A percentile compares a stretch with the other conserved stretches of the same genome.
Evolutionary conservation across 2,329 filamentous ascomycete genomes (phyloP).

Genomic region (Colletotrichum nymphaeae): DNA sequence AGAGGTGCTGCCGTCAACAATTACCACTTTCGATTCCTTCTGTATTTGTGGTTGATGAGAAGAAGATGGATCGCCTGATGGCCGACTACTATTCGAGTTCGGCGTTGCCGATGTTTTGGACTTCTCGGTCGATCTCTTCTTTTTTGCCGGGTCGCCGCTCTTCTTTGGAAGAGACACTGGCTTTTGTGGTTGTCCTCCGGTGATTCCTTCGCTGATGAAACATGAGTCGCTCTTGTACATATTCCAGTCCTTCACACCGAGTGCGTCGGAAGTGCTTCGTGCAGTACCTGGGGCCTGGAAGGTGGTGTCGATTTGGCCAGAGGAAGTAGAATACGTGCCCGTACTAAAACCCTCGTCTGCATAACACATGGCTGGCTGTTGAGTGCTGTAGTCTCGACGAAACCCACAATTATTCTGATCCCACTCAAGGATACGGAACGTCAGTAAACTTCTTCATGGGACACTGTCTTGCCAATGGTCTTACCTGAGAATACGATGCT

Average conservation of each 20-base stretch:
- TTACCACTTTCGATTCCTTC: background rate
- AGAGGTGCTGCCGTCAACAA: conserved; percentile 1
- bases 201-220: background rate
- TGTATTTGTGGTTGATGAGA: background rate
- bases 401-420: background rate
- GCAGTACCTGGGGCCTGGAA: conserved; percentile 18
- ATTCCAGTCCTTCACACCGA: conserved; percentile 14
- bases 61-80: conserved; percentile 5
- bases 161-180: too few species aligned
- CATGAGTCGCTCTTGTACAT: conserved; percentile 7
- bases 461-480: background rate
- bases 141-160: too few species aligned
- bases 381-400: background rate
- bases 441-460: background rate
- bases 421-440: background rate
- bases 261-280: background rate
- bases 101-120: too few species aligned
- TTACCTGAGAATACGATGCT: background rate
- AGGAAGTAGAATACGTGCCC: background rate
- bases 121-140: too few species aligned
- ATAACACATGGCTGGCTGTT: background rate
- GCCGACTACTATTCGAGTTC: background rate
- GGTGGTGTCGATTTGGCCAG: background rate
- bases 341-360: background rate
- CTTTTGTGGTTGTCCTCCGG: conserved; percentile 2